Evolutionary conservation across 352 stramenopile genomes (phyloP).

Genomic region (Pythium periplocum): DNA sequence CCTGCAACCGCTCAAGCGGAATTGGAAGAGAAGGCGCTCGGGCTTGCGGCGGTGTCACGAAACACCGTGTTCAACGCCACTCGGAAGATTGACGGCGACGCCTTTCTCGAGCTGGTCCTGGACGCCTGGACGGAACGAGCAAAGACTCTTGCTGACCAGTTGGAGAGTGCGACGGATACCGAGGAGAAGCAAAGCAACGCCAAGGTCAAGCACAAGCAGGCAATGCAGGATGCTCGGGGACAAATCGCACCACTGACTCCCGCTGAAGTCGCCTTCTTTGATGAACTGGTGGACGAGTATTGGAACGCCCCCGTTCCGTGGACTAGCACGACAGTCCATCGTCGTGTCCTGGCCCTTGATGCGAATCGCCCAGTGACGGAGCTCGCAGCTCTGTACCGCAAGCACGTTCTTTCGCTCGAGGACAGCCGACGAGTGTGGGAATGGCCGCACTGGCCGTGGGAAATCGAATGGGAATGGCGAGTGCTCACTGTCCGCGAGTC

Average conservation of each 20-base stretch:
- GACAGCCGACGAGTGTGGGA: constrained; percentile 17
- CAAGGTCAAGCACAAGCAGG: constrained; percentile 27
- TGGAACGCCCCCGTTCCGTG: constrained; percentile 66
- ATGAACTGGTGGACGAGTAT: constrained; percentile 53
- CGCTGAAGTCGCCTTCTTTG: constrained; percentile 39
- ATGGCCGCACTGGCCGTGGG: constrained; percentile 19
- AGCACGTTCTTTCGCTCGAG: constrained; percentile 15
- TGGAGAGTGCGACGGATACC: constrained; percentile 56
- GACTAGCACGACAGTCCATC: constrained; percentile 33
- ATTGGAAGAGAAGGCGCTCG: constrained; percentile 45
- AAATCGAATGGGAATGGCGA: constrained; percentile 23
- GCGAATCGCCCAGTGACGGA: constrained; percentile 27
- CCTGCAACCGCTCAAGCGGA: constrained; percentile 37
- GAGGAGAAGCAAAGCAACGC: constrained; percentile 31
- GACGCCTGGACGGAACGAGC: constrained; percentile 58
- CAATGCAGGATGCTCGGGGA: constrained; percentile 32
- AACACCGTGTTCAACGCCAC: constrained; percentile 43
- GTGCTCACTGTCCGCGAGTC: constrained; percentile 6
- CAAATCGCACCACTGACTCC: constrained; percentile 30
- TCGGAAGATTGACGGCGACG: constrained; percentile 75
- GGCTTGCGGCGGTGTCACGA: constrained; percentile 23
- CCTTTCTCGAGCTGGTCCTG: constrained; percentile 60
- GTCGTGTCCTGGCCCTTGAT: constrained; percentile 15
- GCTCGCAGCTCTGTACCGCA: constrained; percentile 38
- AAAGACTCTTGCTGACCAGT: constrained; percentile 29